phyloP scores from a whole-genome alignment of 257 asterid species.

The Datura wrightii region DNA sequence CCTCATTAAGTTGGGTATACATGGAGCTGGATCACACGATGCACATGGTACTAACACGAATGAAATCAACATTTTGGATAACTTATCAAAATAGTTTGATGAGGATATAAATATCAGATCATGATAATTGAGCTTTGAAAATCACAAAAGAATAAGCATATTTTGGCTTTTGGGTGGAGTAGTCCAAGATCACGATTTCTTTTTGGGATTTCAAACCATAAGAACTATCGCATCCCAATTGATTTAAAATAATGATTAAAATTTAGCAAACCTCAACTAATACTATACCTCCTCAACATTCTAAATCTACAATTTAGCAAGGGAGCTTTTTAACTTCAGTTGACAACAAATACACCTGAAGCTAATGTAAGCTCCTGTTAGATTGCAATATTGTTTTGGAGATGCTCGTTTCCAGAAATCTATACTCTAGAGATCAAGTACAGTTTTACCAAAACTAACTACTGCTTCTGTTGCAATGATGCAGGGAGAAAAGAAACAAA shows the following conservation, averaged over 20 bases:
- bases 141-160: neutral
- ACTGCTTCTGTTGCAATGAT: conserved; percentile 14
- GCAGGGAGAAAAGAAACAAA: neutral
- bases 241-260: neutral
- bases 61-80: neutral
- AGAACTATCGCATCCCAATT: neutral
- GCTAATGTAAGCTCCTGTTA: neutral
- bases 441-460: neutral
- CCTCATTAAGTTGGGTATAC: neutral
- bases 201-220: neutral
- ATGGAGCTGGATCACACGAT: neutral
- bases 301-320: neutral
- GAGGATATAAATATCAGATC: neutral
- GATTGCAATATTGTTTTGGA: neutral
- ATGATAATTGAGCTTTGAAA: neutral
- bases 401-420: conserved; percentile 1
- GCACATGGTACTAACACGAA: neutral
- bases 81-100: neutral
- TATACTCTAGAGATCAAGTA: neutral
- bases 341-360: neutral
- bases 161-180: neutral
- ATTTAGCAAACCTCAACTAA: conserved; percentile 5
- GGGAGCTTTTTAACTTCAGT: neutral
- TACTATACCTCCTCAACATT: neutral
- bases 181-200: neutral